These are phyloP conservation scores for Neurospora sublineolata DNA, from an alignment of 495 filamentous ascomycete species.

Conservation along the genomic window DNA sequence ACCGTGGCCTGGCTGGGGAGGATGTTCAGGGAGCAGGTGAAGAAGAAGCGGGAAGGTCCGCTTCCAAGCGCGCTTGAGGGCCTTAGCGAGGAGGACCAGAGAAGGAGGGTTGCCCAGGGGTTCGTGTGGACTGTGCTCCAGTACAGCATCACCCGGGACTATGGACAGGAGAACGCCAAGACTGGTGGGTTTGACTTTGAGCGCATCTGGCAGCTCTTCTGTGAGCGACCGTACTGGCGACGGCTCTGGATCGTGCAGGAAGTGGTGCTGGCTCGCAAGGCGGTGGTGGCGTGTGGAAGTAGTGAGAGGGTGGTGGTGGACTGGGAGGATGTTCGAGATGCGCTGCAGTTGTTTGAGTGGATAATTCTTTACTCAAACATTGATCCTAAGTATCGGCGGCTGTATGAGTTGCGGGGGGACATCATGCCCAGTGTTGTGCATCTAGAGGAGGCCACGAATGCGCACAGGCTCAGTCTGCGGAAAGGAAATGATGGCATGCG, in stretches of 20 bases:
- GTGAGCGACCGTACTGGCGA: slow-evolving; percentile 4
- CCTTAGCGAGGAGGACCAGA: neutral
- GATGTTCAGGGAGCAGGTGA: neutral
- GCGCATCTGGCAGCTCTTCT: neutral
- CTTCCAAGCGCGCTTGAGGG: neutral
- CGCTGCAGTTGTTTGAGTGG: slow-evolving; percentile 2
- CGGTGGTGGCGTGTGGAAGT: neutral
- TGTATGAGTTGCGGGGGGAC: slow-evolving; percentile 3
- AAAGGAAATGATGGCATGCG: neutral
- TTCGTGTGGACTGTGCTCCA: neutral
- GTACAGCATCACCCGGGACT: neutral
- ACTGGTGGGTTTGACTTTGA: neutral
- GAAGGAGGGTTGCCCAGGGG: neutral
- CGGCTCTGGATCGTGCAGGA: slow-evolving; percentile 15
- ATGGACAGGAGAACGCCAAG: neutral
- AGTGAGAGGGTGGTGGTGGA: neutral
- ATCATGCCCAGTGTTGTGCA: neutral
- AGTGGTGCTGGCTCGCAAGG: slow-evolving; percentile 4
- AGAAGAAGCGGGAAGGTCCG: neutral
- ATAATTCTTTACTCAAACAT: neutral
- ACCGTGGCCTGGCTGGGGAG: neutral
- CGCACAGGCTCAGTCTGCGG: neutral
- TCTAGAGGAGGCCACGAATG: neutral
- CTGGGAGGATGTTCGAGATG: slow-evolving; percentile 6
- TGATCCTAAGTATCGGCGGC: neutral